Conservation (phyloP, 2,329 filamentous ascomycete species). For the Tolypocladium ophioglossoides region DNA sequence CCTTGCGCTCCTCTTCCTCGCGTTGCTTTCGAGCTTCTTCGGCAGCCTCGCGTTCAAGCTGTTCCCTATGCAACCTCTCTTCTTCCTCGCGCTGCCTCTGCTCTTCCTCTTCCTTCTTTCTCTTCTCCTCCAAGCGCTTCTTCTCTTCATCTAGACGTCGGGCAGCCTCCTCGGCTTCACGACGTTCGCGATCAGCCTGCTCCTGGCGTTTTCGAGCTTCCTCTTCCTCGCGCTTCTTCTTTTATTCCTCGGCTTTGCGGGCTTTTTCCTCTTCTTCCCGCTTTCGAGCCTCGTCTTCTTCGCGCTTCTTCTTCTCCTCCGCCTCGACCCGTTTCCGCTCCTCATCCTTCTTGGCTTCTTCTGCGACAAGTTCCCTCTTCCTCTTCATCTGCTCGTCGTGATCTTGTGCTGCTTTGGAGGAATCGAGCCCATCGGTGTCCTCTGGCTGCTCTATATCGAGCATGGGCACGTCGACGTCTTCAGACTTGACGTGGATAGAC, state of each 20-base stretch:
- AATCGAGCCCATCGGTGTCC: conserved; percentile 15
- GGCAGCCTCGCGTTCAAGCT: conserved; percentile 35
- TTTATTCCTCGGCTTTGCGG: conserved; percentile 21
- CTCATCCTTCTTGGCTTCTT: conserved; percentile 20
- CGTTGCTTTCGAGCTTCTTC: conserved; percentile 37
- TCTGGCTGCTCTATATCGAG: conserved; percentile 29
- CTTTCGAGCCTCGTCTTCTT: conserved; percentile 18
- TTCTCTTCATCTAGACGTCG: conserved; percentile 20
- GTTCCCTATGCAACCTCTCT: conserved; percentile 28
- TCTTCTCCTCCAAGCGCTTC: conserved; percentile 22
- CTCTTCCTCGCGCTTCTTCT: conserved; percentile 22
- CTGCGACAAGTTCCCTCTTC: conserved; percentile 20
- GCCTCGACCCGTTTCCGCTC: conserved; percentile 18
- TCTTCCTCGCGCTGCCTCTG: conserved; percentile 25
- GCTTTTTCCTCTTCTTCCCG: conserved; percentile 22
- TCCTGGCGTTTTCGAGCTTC: conserved; percentile 22
- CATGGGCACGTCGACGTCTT: conserved; percentile 48
- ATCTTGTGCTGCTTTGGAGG: conserved; percentile 25
- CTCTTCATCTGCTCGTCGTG: conserved; percentile 19
- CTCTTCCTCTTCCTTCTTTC: conserved; percentile 22
- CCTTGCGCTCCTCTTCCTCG: conserved; percentile 41
- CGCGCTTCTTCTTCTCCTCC: conserved; percentile 26
- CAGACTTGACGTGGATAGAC: conserved; percentile 45
- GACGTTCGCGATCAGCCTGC: conserved; percentile 24
- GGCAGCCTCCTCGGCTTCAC: conserved; percentile 18